Evolutionary conservation across 768 basidiomycete genomes (phyloP).

Genomic region (Cystobasidium tubakii): DNA sequence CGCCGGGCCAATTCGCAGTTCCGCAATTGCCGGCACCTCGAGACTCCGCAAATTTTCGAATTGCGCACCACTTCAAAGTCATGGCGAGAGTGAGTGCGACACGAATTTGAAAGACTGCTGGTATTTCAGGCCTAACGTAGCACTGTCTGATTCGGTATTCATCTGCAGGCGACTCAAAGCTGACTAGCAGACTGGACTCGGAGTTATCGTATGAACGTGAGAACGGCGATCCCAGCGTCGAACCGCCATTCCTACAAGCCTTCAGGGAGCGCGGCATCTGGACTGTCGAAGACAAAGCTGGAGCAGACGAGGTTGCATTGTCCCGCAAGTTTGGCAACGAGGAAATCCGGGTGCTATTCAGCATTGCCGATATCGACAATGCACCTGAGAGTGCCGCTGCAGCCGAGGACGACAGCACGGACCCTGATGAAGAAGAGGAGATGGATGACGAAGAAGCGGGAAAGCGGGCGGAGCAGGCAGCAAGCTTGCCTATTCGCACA

Average conservation of each 20-base stretch:
- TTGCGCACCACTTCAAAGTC: neutral
- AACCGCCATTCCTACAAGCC: conserved; percentile 69
- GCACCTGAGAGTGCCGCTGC: conserved; percentile 49
- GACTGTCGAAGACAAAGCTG: conserved; percentile 65
- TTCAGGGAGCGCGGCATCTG: conserved; percentile 55
- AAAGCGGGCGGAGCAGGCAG: conserved; percentile 48
- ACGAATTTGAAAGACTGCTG: too few relatives aligned
- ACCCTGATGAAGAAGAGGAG: conserved; percentile 50
- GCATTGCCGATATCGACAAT: conserved; percentile 74
- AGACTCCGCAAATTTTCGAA: conserved; percentile 5
- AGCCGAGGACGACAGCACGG: conserved; percentile 45
- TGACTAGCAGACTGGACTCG: neutral
- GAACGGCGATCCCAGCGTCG: conserved; percentile 48
- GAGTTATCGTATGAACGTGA: conserved; percentile 84
- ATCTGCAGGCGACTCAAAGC: neutral
- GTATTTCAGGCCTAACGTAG: too few relatives aligned
- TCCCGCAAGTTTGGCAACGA: conserved; percentile 85
- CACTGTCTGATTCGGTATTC: neutral
- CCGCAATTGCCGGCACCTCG: neutral
- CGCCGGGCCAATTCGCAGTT: neutral
- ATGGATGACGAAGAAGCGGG: conserved; percentile 43
- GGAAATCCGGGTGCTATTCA: conserved; percentile 79
- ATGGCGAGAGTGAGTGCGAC: conserved; percentile 14
- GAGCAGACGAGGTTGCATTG: conserved; percentile 74
- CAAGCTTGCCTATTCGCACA: conserved; percentile 67